Percentiles rank a stretch among this genome's conserved stretches.
Evolutionary conservation across 805 yeast genomes (phyloP).

Genomic region (Blastobotrys terrestris): DNA sequence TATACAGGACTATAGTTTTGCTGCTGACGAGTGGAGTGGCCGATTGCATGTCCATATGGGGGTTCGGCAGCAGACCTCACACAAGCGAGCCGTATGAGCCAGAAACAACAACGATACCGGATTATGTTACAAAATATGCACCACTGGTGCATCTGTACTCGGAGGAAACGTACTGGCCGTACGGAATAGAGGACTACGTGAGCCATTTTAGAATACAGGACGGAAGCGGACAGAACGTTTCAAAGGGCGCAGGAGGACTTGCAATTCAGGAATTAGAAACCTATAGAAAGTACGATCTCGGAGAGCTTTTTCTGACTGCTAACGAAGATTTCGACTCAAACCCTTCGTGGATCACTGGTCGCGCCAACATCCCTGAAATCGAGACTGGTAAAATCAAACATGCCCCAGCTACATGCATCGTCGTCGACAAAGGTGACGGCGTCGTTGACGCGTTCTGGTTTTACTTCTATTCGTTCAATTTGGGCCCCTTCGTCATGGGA

Average conservation of each 20-base stretch:
- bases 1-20: neutral
- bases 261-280: conserved; percentile 28
- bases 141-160: conserved; percentile 84
- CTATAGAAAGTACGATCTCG: neutral
- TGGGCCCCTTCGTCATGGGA: conserved; percentile 97
- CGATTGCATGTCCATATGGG: neutral
- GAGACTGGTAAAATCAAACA: conserved; percentile 62
- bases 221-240: conserved; percentile 39
- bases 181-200: conserved; percentile 67
- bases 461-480: conserved; percentile 86
- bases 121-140: conserved; percentile 28
- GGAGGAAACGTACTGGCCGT: conserved; percentile 82
- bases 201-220: conserved; percentile 55
- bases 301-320: conserved; percentile 54
- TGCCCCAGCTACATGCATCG: conserved; percentile 78
- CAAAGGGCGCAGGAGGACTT: conserved; percentile 14
- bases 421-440: conserved; percentile 89
- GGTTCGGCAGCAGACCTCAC: neutral
- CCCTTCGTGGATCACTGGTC: conserved; percentile 86
- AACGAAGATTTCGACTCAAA: conserved; percentile 60
- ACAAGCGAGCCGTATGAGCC: neutral
- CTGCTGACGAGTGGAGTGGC: neutral
- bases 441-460: conserved; percentile 97
- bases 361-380: conserved; percentile 56
- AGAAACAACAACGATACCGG: conserved; percentile 21